Evolutionary conservation across 1,284 basidiomycete species (phyloP).

Genomic region (Takashimella koratensis): DNA sequence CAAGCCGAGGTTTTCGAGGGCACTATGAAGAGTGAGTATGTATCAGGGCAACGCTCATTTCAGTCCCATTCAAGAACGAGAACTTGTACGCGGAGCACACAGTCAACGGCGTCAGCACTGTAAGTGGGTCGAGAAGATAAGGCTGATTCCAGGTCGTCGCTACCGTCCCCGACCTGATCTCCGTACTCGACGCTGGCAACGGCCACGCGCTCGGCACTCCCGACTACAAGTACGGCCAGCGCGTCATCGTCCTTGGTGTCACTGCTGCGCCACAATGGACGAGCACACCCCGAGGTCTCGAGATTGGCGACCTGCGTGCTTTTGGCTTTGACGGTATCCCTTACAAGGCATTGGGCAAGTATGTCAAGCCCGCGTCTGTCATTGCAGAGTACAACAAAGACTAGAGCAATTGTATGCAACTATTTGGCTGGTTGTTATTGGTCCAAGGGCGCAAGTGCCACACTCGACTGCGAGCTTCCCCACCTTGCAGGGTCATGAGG

Average conservation of each 20-base stretch:
- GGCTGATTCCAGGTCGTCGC: constrained; percentile 40
- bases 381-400: constrained; percentile 35
- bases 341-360: constrained; percentile 39
- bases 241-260: constrained; percentile 58
- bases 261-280: constrained; percentile 61
- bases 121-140: constrained; percentile 5
- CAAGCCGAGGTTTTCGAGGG: constrained; percentile 2
- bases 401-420: too few species aligned
- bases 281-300: constrained; percentile 53
- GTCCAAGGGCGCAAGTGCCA: not conserved
- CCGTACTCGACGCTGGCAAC: constrained; percentile 57
- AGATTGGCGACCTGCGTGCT: constrained; percentile 31
- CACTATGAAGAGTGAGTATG: not conserved
- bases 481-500: not conserved
- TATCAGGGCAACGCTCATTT: not conserved
- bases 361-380: constrained; percentile 43
- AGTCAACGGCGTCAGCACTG: constrained; percentile 41
- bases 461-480: not conserved
- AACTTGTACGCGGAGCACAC: constrained; percentile 55
- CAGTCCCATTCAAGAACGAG: constrained; percentile 61
- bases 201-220: constrained; percentile 57
- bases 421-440: too few species aligned
- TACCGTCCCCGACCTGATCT: constrained; percentile 60
- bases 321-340: constrained; percentile 33
- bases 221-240: constrained; percentile 57